phyloP scores from a whole-genome alignment of 352 stramenopile species.

The Pythium grandisporangium region DNA sequence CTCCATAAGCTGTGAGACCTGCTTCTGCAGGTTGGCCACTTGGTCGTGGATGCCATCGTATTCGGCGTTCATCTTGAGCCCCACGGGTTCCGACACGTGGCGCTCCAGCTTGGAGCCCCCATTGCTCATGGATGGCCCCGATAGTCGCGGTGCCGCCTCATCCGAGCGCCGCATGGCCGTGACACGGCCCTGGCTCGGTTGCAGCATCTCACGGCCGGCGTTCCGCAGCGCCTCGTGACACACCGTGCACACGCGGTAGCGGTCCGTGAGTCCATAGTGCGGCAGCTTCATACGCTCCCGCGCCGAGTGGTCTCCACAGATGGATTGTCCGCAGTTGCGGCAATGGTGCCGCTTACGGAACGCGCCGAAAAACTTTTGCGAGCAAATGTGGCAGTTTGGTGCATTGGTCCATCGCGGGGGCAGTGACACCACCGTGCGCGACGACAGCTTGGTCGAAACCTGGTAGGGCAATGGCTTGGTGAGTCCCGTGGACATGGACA shows the following conservation, averaged over 20 bases:
- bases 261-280: constrained; percentile 71
- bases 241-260: constrained; percentile 75
- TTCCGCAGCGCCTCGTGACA: constrained; percentile 71
- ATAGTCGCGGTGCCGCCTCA: constrained; percentile 12
- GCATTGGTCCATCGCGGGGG: constrained; percentile 80
- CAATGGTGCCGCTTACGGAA: constrained; percentile 86
- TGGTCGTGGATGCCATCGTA: constrained; percentile 67
- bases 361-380: constrained; percentile 54
- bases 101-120: constrained; percentile 37
- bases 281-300: constrained; percentile 73
- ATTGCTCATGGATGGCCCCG: constrained; percentile 6
- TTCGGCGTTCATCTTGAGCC: constrained; percentile 19
- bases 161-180: constrained; percentile 37
- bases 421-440: constrained; percentile 38
- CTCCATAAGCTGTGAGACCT: constrained; percentile 76
- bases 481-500: not conserved
- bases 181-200: constrained; percentile 12
- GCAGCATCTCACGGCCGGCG: constrained; percentile 25
- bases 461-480: constrained; percentile 27
- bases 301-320: constrained; percentile 79
- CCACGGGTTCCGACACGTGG: constrained; percentile 63
- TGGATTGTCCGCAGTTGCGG: constrained; percentile 80
- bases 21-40: constrained; percentile 76
- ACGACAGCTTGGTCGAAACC: constrained; percentile 23
- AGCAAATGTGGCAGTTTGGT: constrained; percentile 78